Evolutionary conservation across 805 yeast species (phyloP), one percentile per base, ranked within the genome.

Genomic region (Starmerella potacharoeniae): DNA sequence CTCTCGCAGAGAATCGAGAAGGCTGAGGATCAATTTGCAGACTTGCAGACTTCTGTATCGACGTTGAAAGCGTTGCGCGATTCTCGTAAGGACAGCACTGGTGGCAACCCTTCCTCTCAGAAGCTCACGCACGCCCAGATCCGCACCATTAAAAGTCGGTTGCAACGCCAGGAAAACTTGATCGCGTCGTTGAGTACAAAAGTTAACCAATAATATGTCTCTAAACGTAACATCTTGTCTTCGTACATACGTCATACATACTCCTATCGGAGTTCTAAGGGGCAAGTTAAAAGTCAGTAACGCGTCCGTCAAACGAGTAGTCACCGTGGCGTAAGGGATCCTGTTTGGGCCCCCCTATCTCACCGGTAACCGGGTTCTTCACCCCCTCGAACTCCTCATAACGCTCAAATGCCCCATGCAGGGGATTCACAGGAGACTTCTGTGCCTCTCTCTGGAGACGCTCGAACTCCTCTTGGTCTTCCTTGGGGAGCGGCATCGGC

Each of bases 361-460:
- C 98, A 3, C 98, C 98, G 0, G 98, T 93, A 51, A 67, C 77
- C 0, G 98, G 98, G 66, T 93, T 93, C 16, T 77, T 81, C 58
- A 89, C 90, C 1, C 98, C 98, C 69, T 90, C 96, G 66, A 93
- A 93, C 65, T 93, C 98, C 2, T 96, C 95, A 53, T 89, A 83
- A 4, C 89, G 83, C 68, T 84, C 81, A 67, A 84, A 76, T 60
- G 75, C 80, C 54, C 80, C 86, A 31, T 56, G 60, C 41, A 54
- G 29, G 2, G 54, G 48, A 37, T 51, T 44, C 6, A 86, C 85
- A 49, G 84, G 77, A 62, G 83, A 86, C 33, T 71, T 71, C 39
- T 74, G 75, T 3, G 97, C 97, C 49, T 82, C 76, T 65, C 77
- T 81, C 64, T 89, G 95, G 42, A 91, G 78, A 43, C 78, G 76